Evolutionary conservation across 2,329 filamentous ascomycete species (phyloP).

Genomic region (Colletotrichum sp.): DNA sequence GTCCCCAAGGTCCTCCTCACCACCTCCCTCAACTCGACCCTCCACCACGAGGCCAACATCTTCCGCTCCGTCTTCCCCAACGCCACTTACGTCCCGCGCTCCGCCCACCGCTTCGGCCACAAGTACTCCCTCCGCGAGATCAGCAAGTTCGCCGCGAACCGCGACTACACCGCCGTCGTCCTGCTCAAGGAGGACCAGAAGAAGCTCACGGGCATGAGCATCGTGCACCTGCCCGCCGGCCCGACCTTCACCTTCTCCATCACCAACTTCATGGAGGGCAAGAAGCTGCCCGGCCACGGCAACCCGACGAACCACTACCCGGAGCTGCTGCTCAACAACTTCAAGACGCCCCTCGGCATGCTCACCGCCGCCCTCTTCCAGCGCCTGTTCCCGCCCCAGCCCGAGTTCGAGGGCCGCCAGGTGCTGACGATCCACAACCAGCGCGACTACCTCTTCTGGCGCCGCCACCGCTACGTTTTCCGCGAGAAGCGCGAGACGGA

Average conservation of each 20-base stretch:
- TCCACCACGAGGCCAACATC: slow-evolving; percentile 82
- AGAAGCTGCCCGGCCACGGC: slow-evolving; percentile 85
- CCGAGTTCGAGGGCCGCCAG: slow-evolving; percentile 85
- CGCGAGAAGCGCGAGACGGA: slow-evolving; percentile 86
- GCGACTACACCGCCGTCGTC: slow-evolving; percentile 83
- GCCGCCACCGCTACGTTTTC: slow-evolving; percentile 91
- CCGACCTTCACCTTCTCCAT: slow-evolving; percentile 94
- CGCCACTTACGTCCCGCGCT: slow-evolving; percentile 84
- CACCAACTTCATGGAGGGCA: slow-evolving; percentile 88
- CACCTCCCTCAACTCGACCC: slow-evolving; percentile 84
- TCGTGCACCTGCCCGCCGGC: slow-evolving; percentile 82
- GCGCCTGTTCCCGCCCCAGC: slow-evolving; percentile 71
- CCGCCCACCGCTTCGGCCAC: slow-evolving; percentile 81
- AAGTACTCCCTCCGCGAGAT: slow-evolving; percentile 95
- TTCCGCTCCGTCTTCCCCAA: slow-evolving; percentile 87
- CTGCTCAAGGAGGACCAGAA: slow-evolving; percentile 92
- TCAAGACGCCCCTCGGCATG: slow-evolving; percentile 89
- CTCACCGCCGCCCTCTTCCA: slow-evolving; percentile 87
- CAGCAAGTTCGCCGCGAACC: slow-evolving; percentile 79
- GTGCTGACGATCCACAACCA: slow-evolving; percentile 95
- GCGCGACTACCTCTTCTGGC: slow-evolving; percentile 93
- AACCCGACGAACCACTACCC: slow-evolving; percentile 90
- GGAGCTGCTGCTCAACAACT: slow-evolving; percentile 91
- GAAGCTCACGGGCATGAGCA: slow-evolving; percentile 78
- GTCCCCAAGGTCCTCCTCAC: slow-evolving; percentile 90